Evolutionary conservation across 257 asterid species (phyloP).

Genomic region (Forsythia suspensa): DNA sequence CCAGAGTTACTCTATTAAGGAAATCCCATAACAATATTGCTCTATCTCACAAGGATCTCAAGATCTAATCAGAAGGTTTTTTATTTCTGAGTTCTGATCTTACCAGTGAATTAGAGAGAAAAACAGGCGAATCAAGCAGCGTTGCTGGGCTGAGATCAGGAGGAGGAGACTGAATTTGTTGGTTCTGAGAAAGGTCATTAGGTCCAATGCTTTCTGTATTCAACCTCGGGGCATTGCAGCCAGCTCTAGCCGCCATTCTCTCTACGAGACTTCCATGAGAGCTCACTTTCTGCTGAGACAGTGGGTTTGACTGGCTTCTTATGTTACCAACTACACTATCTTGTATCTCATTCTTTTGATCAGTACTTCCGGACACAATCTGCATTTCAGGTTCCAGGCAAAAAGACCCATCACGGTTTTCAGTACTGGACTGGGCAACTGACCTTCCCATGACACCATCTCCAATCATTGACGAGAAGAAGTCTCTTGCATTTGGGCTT

Average conservation of each 20-base stretch:
- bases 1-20: no score
- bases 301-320: conserved; percentile 28
- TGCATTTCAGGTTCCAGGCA: conserved; percentile 26
- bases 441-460: conserved; percentile 39
- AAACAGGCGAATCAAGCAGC: conserved; percentile 80
- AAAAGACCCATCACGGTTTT: conserved; percentile 24
- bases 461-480: conserved; percentile 52
- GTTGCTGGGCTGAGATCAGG: conserved; percentile 82
- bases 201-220: conserved; percentile 64
- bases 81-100: conserved; percentile 9
- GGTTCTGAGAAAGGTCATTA: conserved; percentile 47
- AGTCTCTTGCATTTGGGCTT: conserved; percentile 49
- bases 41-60: neutral
- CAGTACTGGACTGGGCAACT: conserved; percentile 25
- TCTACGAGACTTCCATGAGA: conserved; percentile 66
- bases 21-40: neutral
- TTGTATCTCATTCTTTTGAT: conserved; percentile 29
- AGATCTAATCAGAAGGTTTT: neutral
- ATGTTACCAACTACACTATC: conserved; percentile 24
- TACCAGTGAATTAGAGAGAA: conserved; percentile 71
- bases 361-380: conserved; percentile 8
- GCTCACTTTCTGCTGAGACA: conserved; percentile 39
- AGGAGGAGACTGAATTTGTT: conserved; percentile 61
- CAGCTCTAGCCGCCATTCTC: conserved; percentile 81
- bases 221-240: conserved; percentile 75